Base-by-base conservation (phyloP, 352 stramenopile genomes). In the Phytophthora megakarya region DNA sequence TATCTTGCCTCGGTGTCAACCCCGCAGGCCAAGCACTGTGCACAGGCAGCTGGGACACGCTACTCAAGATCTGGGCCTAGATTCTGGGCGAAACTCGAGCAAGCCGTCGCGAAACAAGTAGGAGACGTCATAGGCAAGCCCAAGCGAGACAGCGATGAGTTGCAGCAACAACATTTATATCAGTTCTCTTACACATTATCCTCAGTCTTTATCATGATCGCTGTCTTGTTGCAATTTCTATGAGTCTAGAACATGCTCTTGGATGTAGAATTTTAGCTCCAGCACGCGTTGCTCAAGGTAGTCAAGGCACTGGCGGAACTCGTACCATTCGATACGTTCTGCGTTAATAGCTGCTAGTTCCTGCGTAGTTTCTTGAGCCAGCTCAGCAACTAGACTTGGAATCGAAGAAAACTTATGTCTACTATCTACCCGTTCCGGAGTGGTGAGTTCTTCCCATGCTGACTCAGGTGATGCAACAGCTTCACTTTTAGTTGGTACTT, bases 31-130 rank as follows among this genome's bases (percentile, higher is more conserved):
- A 99, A 66, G 97, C 95, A 49, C 82, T 99, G 4, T 99, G 96
- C 80, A 99, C 97, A 62, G 97, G 97, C 58, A 98, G 93, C 48
- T 99, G 97, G 97, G 97, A 99, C 80, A 98, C 95, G 51, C 80
- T 98, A 64, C 87, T 99, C 61, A 99, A 99, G 86, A 89, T 99
- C 62, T 98, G 94, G 92, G 92, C 93, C 15, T 98, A 90, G 55
- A 38, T n/a, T 40, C 30, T 45, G 11, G 15, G 9, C 37, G 21
- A 46, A 30, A 53, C n/a, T 57, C 28, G 42, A 57, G 35, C 30
- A 58, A 44, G 19, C 38, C 35, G 38, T 43, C 33, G 23, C 19
- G 11, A 48, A 18, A 16, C 40, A 44, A 16, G 48, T 45, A 56
- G 33, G 43, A 62, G 19, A 21, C 38, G 28, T 62, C 49, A 22